Conservation (phyloP, 1,284 basidiomycete species). For the Cystobasidium slooffiae region DNA sequence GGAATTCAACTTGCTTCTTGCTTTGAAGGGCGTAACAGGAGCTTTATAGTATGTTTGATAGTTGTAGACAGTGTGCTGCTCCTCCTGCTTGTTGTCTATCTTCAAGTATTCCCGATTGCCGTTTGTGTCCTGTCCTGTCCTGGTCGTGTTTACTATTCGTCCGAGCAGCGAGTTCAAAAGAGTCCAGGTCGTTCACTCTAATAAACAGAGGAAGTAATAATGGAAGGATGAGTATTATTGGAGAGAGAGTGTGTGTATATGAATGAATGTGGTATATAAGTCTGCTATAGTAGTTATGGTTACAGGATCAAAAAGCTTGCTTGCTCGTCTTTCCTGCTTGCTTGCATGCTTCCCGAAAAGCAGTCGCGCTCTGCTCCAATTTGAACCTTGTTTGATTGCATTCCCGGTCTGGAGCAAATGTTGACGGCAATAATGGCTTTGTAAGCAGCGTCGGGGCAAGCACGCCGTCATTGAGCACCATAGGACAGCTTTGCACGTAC, state of each 20-base stretch:
- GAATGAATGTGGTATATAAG: slow-evolving; percentile 20
- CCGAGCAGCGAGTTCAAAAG: no score
- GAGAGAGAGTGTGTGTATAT: slow-evolving; percentile 2
- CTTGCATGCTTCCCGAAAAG: background rate
- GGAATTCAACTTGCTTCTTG: background rate
- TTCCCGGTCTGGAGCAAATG: background rate
- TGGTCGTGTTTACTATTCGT: slow-evolving; percentile 17
- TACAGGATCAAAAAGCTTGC: background rate
- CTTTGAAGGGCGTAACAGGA: no score
- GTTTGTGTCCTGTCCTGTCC: background rate
- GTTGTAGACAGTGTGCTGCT: background rate
- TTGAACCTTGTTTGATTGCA: background rate
- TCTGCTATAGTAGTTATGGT: background rate
- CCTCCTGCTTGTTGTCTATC: background rate
- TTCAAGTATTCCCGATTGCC: background rate
- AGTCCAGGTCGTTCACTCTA: no score
- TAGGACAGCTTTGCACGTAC: no score
- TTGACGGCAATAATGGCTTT: background rate
- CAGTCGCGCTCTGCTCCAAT: background rate
- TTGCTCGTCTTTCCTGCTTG: background rate
- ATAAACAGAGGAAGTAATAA: no score
- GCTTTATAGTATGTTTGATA: no score
- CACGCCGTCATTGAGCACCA: no score
- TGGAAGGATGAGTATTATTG: no score
- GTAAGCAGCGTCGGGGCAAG: no score